Evolutionary conservation across 2,329 filamentous ascomycete genomes (phyloP), one percentile per base, ranked within the genome.

Genomic region (Thelonectria rubi): DNA sequence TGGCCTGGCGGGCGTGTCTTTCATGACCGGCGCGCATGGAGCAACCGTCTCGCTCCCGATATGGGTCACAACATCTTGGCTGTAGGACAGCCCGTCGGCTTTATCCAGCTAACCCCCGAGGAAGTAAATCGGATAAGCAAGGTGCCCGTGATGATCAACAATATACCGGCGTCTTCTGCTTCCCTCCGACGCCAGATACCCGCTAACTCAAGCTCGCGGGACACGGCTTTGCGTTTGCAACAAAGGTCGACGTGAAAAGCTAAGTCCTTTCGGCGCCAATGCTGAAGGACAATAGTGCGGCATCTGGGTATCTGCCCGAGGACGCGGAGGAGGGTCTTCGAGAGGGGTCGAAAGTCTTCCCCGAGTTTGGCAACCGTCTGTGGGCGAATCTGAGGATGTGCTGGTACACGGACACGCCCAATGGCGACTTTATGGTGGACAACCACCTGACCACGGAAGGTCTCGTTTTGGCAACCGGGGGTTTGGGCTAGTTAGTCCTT

Each of bases 81-180:
- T 1, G 89, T 87, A 0, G 89, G 87, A 2, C 89, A 92, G 68
- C 81, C 84, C 1, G 74, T 92, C 24, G 86, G 84, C 2, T 92
- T 90, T 75, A 81, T 91, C 68, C 79, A 82, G 64, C 81, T 92
- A 63, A 85, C 83, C 0, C 72, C 80, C 11, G 80, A 81, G 2
- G 89, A 91, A 74, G 82, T 88, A 72, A 72, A 75, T 2, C 72
- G 72, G 2, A 76, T 91, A 15, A 77, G 76, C 55, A 71, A 79
- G n/a, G 82, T 85, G 69, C 89, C 89, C 0, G 88, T 88, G 2
- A 75, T 86, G 30, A 75, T 87, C 21, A 83, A 86, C 70, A 75
- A 84, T 60, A 76, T 51, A 80, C 79, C 3, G 82, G 84, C 1
- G 81, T 83, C 54, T 86, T 86, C 68, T 79, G 81, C 50, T 85